Percentiles rank a stretch among this genome's conserved stretches.
These are phyloP conservation scores for Purshia tridentata DNA, from an alignment of 306 rosid genomes.

Conservation along the genomic window DNA sequence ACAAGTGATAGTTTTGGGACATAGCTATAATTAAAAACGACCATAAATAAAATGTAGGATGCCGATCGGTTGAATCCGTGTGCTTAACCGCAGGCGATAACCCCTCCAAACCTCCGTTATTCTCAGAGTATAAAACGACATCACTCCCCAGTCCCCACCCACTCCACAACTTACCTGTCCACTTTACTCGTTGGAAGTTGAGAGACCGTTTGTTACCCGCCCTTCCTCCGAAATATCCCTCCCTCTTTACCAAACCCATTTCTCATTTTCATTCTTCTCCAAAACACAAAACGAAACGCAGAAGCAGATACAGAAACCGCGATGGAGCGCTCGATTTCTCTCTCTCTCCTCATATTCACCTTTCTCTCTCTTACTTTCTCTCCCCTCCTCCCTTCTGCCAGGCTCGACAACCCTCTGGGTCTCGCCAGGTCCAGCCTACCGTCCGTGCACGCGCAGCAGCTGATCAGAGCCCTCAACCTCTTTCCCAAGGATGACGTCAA, in stretches of 20 bases:
- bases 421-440: slow-evolving; percentile 40
- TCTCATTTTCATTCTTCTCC: not conserved
- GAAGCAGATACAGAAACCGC: not conserved
- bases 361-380: slow-evolving; percentile 18
- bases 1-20: too few relatives aligned
- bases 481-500: slow-evolving; percentile 64
- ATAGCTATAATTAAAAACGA: too few relatives aligned
- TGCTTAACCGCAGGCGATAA: not conserved
- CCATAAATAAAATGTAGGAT: too few relatives aligned
- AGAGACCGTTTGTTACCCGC: slow-evolving; percentile 26
- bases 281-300: not conserved
- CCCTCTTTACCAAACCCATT: not conserved
- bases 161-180: not conserved
- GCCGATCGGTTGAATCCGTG: too few relatives aligned
- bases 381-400: slow-evolving; percentile 34
- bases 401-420: slow-evolving; percentile 16
- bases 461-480: slow-evolving; percentile 65
- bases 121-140: too few relatives aligned
- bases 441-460: slow-evolving; percentile 45
- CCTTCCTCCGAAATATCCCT: not conserved
- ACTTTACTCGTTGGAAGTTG: not conserved
- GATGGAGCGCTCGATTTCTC: slow-evolving; percentile 35
- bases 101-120: not conserved
- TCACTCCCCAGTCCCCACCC: not conserved
- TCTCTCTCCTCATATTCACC: slow-evolving; percentile 14